Evolutionary conservation across 306 rosid species (phyloP), one percentile per base, ranked within the genome.

Genomic region (Luffa acutangula): DNA sequence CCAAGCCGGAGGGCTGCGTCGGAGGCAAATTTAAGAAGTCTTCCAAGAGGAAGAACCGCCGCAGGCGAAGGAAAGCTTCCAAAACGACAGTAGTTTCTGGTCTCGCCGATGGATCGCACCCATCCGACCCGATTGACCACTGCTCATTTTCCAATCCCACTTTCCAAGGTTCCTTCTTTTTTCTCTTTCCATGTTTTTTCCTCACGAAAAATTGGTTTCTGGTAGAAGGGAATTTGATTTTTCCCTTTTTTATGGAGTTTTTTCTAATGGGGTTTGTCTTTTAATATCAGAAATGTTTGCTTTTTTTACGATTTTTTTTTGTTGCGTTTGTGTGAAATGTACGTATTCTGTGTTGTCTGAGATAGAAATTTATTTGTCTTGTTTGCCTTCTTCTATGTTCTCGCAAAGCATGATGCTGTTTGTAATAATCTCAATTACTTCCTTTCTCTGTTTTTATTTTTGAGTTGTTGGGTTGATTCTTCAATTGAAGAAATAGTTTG

Each of bases 1-100:
- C 99, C 34, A 84, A 87, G 79, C 94, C 90, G 21, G 74, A 86
- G 75, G 85, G 89, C 36, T 93, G 97, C 76, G 84, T 88, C 34
- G 96, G 94, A 78, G 85, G 87, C 79, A 85, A 84, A 74, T 80
- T 80, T 76, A 82, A 80, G 43, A 82, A 80, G 42, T 85, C 87
- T 34, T 84, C 88, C 15, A 88, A 84, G 87, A 88, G 75, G 81
- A 88, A 80, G 82, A 79, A 13, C 13, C 76, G 76, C 12, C 80
- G 79, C 36, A 86, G 80, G 77, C 85, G 87, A 54, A 86, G 85
- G 75, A 89, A 76, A 71, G 91, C 87, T 79, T 82, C 82, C n/a
- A 89, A 75, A 51, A 85, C 84, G 71, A 83, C 85, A 71, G 92
- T 83, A 31, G 21, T 90, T 78, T 90, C 89, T 78, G 85, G 84